A percentile compares a stretch with the other conserved stretches of the same genome.
phyloP scores from a whole-genome alignment of 2,329 filamentous ascomycete species.

The Fonsecaea pedrosoi region DNA sequence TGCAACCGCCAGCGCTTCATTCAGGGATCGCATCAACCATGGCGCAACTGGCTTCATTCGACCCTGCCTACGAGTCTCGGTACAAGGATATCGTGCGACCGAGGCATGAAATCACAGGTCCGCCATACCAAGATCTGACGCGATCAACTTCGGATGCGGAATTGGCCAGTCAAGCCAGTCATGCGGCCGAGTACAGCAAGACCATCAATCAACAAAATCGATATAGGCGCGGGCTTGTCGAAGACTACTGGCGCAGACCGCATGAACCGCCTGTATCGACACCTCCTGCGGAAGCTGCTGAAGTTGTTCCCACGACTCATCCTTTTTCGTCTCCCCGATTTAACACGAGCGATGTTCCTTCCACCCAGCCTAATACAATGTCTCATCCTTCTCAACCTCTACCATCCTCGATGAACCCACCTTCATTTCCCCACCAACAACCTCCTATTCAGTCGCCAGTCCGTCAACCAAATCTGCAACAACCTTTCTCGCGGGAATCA shows the following conservation, averaged over 20 bases:
- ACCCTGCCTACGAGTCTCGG: constrained; percentile 81
- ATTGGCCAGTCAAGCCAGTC: constrained; percentile 82
- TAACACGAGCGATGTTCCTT: constrained; percentile 34
- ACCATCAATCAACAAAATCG: constrained; percentile 79
- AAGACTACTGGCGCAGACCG: constrained; percentile 80
- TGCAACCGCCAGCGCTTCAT: constrained; percentile 73
- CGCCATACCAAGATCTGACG: constrained; percentile 85
- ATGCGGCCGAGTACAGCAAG: constrained; percentile 91
- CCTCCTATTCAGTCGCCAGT: constrained; percentile 76
- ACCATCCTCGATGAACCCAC: constrained; percentile 62
- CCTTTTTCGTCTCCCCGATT: constrained; percentile 37
- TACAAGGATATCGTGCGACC: constrained; percentile 84
- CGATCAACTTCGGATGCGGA: constrained; percentile 77
- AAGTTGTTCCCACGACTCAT: constrained; percentile 42
- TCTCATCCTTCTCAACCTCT: constrained; percentile 46
- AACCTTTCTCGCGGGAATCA: constrained; percentile 64
- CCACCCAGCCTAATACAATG: constrained; percentile 24
- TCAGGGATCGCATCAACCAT: constrained; percentile 73
- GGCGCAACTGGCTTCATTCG: constrained; percentile 82
- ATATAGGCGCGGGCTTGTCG: constrained; percentile 78
- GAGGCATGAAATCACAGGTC: constrained; percentile 86
- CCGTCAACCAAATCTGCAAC: constrained; percentile 65
- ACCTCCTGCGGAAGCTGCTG: constrained; percentile 45
- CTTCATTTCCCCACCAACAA: constrained; percentile 74
- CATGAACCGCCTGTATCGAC: constrained; percentile 75